Percentiles rank a stretch among this genome's conserved stretches.
Conservation (phyloP, 2,329 filamentous ascomycete genomes). For the Pseudocercospora fijiensis region DNA sequence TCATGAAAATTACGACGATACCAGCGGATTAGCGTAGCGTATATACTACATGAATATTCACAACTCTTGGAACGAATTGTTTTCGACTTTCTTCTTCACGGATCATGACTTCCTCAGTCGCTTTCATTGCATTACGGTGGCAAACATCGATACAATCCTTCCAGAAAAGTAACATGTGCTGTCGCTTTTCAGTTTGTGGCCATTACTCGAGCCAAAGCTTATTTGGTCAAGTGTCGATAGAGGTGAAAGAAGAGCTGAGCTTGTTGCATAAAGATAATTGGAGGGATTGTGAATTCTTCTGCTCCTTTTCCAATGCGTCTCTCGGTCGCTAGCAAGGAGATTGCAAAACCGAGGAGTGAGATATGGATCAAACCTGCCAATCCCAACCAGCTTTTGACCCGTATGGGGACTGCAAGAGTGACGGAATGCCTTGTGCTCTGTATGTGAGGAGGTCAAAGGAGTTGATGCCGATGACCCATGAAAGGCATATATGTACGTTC, state of each 20-base stretch:
- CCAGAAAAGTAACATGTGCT: no score
- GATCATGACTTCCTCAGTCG: no score
- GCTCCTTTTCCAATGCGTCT: neutral
- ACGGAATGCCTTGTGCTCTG: neutral
- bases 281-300: neutral
- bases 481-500: neutral
- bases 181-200: neutral
- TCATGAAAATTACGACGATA: constrained; percentile 1
- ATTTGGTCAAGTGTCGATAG: neutral
- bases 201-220: neutral
- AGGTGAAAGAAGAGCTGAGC: neutral
- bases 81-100: neutral
- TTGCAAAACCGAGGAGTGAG: neutral
- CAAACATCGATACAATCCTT: neutral
- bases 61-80: neutral
- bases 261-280: neutral
- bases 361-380: neutral
- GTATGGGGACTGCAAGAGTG: no score
- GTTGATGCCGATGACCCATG: neutral
- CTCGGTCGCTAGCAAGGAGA: neutral
- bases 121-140: no score
- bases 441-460: neutral
- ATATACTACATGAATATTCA: neutral
- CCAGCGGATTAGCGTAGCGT: constrained; percentile 2
- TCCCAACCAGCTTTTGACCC: no score